A percentile compares a stretch with the other conserved stretches of the same genome.
Conservation (phyloP, 345 rosid genomes). For the Euphorbia lathyris region DNA sequence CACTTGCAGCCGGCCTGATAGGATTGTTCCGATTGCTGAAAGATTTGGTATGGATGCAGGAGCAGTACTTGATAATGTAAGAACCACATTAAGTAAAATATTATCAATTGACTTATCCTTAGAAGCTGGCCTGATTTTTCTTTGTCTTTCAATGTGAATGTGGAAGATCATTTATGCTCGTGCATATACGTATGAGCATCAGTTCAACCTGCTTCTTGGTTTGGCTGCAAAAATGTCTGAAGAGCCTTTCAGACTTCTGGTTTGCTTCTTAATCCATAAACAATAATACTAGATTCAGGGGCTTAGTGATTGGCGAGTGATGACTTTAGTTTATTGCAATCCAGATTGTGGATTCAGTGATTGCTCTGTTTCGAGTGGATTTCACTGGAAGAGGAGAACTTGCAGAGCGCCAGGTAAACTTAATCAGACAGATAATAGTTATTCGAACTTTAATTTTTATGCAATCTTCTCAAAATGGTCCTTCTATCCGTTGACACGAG, state of each 20-base stretch:
- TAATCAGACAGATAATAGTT: background rate
- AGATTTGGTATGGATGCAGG: slow-evolving; percentile 97
- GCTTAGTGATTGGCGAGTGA: slow-evolving; percentile 6
- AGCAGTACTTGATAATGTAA: slow-evolving; percentile 93
- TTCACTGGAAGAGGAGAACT: slow-evolving; percentile 94
- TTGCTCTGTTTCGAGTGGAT: slow-evolving; percentile 82
- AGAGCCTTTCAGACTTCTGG: slow-evolving; percentile 85
- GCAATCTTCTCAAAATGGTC: background rate
- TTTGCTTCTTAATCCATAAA: slow-evolving; percentile 16
- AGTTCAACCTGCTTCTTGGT: slow-evolving; percentile 82
- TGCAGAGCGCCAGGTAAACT: slow-evolving; percentile 73
- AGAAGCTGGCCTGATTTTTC: slow-evolving; percentile 2
- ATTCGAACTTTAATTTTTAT: background rate
- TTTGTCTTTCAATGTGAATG: slow-evolving; percentile 28
- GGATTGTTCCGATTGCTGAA: slow-evolving; percentile 87
- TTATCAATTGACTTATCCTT: background rate
- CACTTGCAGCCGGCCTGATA: slow-evolving; percentile 72
- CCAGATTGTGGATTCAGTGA: slow-evolving; percentile 81
- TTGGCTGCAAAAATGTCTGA: slow-evolving; percentile 95
- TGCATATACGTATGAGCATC: slow-evolving; percentile 86
- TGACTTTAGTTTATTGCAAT: slow-evolving; percentile 13
- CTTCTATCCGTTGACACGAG: slow-evolving; percentile 11
- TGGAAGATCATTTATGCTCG: slow-evolving; percentile 86
- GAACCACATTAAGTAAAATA: slow-evolving; percentile 8
- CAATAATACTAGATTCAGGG: background rate